A percentile compares a stretch with the other conserved stretches of the same genome.
Evolutionary conservation across 2,329 filamentous ascomycete genomes (phyloP).

Genomic region (Colletotrichum viniferum): DNA sequence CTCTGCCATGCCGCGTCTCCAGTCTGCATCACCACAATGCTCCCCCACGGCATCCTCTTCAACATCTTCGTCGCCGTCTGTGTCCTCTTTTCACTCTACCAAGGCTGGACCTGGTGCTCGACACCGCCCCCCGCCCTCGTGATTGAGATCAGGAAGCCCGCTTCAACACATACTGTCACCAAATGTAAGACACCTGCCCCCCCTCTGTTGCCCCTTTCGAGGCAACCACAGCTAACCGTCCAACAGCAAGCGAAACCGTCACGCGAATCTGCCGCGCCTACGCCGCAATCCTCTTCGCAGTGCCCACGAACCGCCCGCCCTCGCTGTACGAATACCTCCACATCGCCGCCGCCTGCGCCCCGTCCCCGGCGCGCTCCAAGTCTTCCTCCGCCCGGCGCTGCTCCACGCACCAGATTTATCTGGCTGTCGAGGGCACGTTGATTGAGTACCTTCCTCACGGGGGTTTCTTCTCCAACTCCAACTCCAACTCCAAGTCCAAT

Average conservation of each 20-base stretch:
- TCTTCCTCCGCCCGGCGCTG: neutral
- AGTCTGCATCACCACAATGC: neutral
- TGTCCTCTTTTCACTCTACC: neutral
- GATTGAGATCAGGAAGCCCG: neutral
- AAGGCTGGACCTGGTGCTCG: neutral
- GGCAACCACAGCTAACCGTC: neutral
- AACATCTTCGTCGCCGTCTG: neutral
- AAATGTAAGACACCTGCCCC: neutral
- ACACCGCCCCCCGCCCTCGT: neutral
- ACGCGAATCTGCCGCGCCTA: neutral
- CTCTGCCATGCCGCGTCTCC: neutral
- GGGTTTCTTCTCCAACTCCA: neutral
- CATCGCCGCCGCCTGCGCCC: neutral
- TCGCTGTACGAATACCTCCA: neutral
- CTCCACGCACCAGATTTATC: neutral
- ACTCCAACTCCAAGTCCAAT: neutral
- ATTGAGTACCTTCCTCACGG: neutral
- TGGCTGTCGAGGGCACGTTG: neutral
- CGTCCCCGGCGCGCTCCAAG: neutral
- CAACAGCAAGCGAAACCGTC: neutral
- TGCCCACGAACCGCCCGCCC: neutral
- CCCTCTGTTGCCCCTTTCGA: neutral
- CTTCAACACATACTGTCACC: neutral
- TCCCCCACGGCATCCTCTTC: neutral
- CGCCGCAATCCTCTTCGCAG: neutral